These are phyloP conservation scores for Mycena filopes DNA, from an alignment of 768 basidiomycete genomes.

Conservation along the genomic window DNA sequence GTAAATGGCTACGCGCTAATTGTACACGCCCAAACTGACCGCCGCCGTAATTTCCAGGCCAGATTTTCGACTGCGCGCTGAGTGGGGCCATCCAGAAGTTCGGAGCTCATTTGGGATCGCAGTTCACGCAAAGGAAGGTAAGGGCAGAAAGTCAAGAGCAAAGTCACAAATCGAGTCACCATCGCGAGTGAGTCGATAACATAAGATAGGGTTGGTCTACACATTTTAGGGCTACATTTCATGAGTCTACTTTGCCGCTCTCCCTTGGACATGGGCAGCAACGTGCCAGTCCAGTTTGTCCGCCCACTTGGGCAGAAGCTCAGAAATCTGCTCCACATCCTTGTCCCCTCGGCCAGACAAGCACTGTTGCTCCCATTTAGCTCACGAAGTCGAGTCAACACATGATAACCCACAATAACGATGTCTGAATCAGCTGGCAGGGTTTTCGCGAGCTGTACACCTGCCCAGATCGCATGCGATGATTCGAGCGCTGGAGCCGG, in stretches of 20 bases:
- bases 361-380: slow-evolving; percentile 61
- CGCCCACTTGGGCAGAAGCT: slow-evolving; percentile 95
- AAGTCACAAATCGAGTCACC: not conserved
- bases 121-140: not conserved
- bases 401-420: slow-evolving; percentile 79
- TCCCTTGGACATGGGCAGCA: slow-evolving; percentile 42
- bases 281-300: slow-evolving; percentile 95
- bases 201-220: no score
- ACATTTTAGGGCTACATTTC: no score
- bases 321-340: slow-evolving; percentile 96
- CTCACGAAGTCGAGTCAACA: not conserved
- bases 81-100: slow-evolving; percentile 47
- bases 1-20: slow-evolving; percentile 31
- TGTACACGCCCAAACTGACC: slow-evolving; percentile 57
- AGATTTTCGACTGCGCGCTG: slow-evolving; percentile 75
- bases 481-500: slow-evolving; percentile 82
- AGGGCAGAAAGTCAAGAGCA: not conserved
- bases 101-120: slow-evolving; percentile 53
- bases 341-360: slow-evolving; percentile 97
- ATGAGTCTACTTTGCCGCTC: slow-evolving; percentile 1
- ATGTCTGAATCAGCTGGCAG: slow-evolving; percentile 87
- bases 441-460: slow-evolving; percentile 84
- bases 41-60: slow-evolving; percentile 74
- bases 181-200: not conserved
- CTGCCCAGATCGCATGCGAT: slow-evolving; percentile 96